Conservation (phyloP, 305 asterid species). For the Withania somnifera region DNA sequence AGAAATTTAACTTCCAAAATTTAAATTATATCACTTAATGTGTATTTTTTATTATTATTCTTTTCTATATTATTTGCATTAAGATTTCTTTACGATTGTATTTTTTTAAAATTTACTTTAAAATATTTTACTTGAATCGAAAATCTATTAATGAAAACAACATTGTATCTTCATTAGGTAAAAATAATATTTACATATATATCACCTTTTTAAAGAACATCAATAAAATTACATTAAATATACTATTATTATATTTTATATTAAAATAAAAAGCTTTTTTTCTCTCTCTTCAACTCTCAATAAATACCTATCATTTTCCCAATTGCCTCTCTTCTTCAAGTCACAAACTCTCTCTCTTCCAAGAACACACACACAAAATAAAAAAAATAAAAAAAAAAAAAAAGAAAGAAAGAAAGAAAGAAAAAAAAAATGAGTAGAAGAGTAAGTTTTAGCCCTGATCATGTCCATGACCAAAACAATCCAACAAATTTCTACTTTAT, state of each 20-base stretch:
- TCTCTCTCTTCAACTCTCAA: slow-evolving; percentile 6
- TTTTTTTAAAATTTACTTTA: too few relatives aligned
- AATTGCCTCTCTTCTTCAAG: background rate
- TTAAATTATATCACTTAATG: background rate
- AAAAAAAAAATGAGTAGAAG: slow-evolving; percentile 12
- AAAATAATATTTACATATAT: too few relatives aligned
- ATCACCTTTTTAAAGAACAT: too few relatives aligned
- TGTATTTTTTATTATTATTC: too few relatives aligned
- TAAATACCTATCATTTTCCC: slow-evolving; percentile 7
- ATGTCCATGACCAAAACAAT: background rate
- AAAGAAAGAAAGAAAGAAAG: background rate
- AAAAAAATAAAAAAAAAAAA: background rate
- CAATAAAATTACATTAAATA: too few relatives aligned
- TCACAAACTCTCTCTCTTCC: background rate
- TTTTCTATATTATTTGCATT: too few relatives aligned
- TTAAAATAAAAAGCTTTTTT: too few relatives aligned
- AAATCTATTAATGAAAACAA: too few relatives aligned
- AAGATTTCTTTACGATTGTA: too few relatives aligned
- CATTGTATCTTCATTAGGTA: too few relatives aligned
- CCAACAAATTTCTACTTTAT: background rate
- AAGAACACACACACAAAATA: background rate
- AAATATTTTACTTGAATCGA: too few relatives aligned
- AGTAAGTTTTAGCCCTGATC: slow-evolving; percentile 19
- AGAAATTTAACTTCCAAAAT: background rate
- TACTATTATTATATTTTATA: too few relatives aligned